Evolutionary conservation across 495 filamentous ascomycete species (phyloP).

Genomic region (Cercophora newfieldiana): DNA sequence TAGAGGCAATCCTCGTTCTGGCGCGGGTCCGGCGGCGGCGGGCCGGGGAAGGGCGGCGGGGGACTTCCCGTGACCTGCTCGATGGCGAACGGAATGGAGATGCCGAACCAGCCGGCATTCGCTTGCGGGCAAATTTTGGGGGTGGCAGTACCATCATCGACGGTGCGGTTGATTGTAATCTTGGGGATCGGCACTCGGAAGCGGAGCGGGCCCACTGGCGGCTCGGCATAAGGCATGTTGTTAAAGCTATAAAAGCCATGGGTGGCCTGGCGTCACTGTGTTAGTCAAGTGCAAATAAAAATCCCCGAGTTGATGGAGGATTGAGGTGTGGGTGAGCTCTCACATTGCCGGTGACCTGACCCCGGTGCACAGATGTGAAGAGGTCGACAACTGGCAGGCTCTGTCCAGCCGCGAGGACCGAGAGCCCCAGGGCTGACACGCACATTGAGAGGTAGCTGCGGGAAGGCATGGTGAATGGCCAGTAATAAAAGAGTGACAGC

Average conservation of each 20-base stretch:
- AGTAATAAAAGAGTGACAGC: conserved; percentile 4
- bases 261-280: not conserved
- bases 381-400: conserved; percentile 4
- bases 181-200: conserved; percentile 18
- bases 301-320: not conserved
- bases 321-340: not conserved
- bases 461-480: not conserved
- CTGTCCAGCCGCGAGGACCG: not conserved
- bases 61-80: conserved; percentile 5
- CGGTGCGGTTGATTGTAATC: conserved; percentile 15
- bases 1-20: conserved; percentile 19
- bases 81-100: conserved; percentile 17
- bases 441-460: not conserved
- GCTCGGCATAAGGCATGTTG: conserved; percentile 23
- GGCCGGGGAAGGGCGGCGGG: not conserved
- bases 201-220: conserved; percentile 11
- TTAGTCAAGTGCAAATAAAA: not conserved
- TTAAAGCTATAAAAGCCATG: conserved; percentile 17
- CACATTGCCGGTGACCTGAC: not conserved
- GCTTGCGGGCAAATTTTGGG: conserved; percentile 14
- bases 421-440: not conserved
- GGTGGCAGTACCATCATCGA: conserved; percentile 14
- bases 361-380: conserved; percentile 1
- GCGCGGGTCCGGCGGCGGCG: not conserved
- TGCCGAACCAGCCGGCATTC: conserved; percentile 11